Evolutionary conservation across 208 protist genomes (phyloP).

Genomic region (Leishmania turanica): DNA sequence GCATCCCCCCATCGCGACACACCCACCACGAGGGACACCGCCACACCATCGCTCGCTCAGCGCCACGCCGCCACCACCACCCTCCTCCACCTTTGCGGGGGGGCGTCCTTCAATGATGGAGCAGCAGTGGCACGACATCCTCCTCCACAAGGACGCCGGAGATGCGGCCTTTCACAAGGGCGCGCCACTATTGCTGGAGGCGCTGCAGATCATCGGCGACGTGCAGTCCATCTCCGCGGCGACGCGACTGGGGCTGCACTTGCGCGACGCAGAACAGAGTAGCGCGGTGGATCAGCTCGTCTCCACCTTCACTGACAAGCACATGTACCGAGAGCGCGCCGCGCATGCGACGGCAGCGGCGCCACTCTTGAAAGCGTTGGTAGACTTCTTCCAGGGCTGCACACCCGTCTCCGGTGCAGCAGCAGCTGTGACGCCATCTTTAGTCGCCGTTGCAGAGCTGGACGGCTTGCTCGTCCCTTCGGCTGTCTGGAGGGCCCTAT

Average conservation of each 20-base stretch:
- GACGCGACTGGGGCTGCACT: constrained; percentile 32
- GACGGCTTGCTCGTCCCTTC: constrained; percentile 26
- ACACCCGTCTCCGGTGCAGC: background rate
- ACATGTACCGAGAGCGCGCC: constrained; percentile 25
- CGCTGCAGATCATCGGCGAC: constrained; percentile 49
- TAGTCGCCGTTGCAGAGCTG: constrained; percentile 9
- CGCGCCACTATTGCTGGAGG: constrained; percentile 59
- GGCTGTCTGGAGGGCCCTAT: background rate
- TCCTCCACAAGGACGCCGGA: constrained; percentile 70
- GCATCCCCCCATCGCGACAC: background rate
- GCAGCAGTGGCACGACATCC: constrained; percentile 64
- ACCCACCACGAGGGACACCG: background rate
- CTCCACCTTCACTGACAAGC: constrained; percentile 28
- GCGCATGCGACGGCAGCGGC: constrained; percentile 12
- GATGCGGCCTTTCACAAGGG: constrained; percentile 55
- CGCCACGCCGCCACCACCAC: background rate
- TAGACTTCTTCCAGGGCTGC: constrained; percentile 14
- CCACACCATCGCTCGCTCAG: background rate
- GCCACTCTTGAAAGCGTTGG: constrained; percentile 11
- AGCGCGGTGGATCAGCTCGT: background rate
- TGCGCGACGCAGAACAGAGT: constrained; percentile 21
- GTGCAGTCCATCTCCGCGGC: constrained; percentile 37
- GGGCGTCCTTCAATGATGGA: constrained; percentile 14
- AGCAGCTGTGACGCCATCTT: background rate
- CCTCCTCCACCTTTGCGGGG: background rate